Conservation (phyloP, 805 yeast species). For the Candida chilensis region DNA sequence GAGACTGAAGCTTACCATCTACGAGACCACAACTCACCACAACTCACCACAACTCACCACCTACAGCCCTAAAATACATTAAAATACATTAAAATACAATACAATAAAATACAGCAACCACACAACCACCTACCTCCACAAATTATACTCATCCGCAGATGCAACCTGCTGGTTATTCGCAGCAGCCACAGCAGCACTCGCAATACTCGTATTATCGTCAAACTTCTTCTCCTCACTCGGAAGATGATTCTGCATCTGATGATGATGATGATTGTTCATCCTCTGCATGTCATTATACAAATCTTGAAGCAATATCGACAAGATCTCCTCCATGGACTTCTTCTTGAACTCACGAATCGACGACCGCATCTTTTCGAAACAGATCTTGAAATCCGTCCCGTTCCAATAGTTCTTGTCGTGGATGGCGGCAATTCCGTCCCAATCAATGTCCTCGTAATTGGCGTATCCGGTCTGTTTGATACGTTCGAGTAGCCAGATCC, state of each 20-base stretch:
- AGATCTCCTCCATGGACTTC: slow-evolving; percentile 20
- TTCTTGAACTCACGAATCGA: slow-evolving; percentile 38
- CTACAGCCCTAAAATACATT: no score
- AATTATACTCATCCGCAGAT: not conserved
- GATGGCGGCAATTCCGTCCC: slow-evolving; percentile 47
- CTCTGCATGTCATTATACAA: slow-evolving; percentile 3
- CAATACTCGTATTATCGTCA: slow-evolving; percentile 1
- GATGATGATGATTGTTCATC: no score
- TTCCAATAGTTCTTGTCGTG: slow-evolving; percentile 36
- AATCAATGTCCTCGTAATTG: slow-evolving; percentile 35
- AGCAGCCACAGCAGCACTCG: slow-evolving; percentile 2
- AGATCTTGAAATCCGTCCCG: slow-evolving; percentile 50
- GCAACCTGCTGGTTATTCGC: not conserved
- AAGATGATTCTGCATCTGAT: no score
- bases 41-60: no score
- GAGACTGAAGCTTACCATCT: no score
- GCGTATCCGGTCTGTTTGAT: slow-evolving; percentile 32
- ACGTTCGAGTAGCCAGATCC: slow-evolving; percentile 38
- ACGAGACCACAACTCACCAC: no score
- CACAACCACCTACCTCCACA: not conserved
- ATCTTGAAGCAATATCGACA: slow-evolving; percentile 11
- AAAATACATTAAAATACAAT: no score
- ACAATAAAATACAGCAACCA: not conserved
- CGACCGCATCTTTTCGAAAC: slow-evolving; percentile 51
- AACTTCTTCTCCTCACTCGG: no score